Conservation (phyloP, 208 protist species). For the Acanthamoeba lenticulata region DNA sequence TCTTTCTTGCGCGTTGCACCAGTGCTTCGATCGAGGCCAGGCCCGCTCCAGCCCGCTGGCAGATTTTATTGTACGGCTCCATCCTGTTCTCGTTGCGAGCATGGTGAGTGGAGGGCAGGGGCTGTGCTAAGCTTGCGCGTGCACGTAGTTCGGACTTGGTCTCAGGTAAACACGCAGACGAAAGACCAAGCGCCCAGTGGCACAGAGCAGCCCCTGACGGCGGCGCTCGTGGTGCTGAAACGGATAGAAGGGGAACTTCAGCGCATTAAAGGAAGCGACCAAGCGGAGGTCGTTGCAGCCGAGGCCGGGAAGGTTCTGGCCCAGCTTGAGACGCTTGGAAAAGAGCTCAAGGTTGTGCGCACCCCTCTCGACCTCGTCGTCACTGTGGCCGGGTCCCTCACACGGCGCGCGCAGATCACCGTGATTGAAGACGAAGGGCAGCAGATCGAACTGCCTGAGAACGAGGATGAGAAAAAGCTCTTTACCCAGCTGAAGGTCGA, state of each 20-base stretch:
- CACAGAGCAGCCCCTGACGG: too few relatives aligned
- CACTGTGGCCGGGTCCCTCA: background rate
- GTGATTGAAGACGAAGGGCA: background rate
- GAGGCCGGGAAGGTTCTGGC: background rate
- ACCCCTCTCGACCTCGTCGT: background rate
- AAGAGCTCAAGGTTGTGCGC: background rate
- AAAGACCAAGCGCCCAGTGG: background rate
- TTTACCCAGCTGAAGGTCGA: background rate
- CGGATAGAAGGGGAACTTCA: background rate
- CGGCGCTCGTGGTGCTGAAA: background rate
- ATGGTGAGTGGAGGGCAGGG: background rate
- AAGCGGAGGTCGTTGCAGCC: background rate
- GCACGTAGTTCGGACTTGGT: background rate
- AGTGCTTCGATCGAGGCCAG: background rate
- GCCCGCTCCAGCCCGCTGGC: background rate
- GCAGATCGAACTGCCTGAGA: slow-evolving; percentile 25
- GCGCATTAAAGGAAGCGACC: background rate
- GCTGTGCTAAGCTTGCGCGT: background rate
- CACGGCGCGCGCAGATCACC: background rate
- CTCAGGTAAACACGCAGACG: background rate
- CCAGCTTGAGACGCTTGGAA: background rate
- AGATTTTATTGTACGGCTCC: background rate
- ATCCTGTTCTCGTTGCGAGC: background rate
- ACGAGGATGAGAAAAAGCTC: slow-evolving; percentile 30
- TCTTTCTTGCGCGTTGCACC: background rate